Percentiles rank a stretch among this genome's conserved stretches.
Evolutionary conservation across 2,329 filamentous ascomycete species (phyloP).

Genomic region (Penicillium sp.): DNA sequence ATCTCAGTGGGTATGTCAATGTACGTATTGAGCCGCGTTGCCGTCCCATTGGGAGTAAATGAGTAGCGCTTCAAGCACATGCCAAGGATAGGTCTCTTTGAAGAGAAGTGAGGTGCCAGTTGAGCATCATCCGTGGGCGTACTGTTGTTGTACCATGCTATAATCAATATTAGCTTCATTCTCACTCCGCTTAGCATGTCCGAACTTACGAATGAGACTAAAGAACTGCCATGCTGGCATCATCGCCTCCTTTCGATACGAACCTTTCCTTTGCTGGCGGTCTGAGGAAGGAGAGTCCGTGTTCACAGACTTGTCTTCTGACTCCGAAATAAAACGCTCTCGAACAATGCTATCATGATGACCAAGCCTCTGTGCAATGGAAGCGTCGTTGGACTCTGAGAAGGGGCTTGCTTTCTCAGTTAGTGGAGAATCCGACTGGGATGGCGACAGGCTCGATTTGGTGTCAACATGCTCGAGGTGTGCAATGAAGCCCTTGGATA

Average conservation of each 20-base stretch:
- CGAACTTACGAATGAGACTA: constrained; percentile 74
- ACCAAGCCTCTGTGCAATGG: constrained; percentile 18
- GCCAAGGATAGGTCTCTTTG: constrained; percentile 76
- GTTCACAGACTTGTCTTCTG: constrained; percentile 41
- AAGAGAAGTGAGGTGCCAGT: constrained; percentile 81
- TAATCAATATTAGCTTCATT: constrained; percentile 18
- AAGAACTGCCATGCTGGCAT: constrained; percentile 99
- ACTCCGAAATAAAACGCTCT: constrained; percentile 41
- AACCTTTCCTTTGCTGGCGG: constrained; percentile 34
- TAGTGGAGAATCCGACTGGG: constrained; percentile 21
- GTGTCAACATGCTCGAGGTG: constrained; percentile 46
- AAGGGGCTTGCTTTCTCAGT: constrained; percentile 22
- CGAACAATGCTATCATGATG: constrained; percentile 43
- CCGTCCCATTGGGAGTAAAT: constrained; percentile 64
- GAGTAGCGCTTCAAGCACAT: constrained; percentile 90
- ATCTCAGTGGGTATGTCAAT: constrained; percentile 90
- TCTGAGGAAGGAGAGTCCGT: constrained; percentile 27
- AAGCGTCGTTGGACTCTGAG: constrained; percentile 24
- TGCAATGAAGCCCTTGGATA: constrained; percentile 34
- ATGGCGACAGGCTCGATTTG: constrained; percentile 35
- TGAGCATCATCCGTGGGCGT: constrained; percentile 65
- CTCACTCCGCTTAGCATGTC: constrained; percentile 23
- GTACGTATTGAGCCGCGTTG: constrained; percentile 70
- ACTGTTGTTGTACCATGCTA: constrained; percentile 80
- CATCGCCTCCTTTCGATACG: constrained; percentile 70